Evolutionary conservation across 139 green algal genomes (phyloP).

Genomic region (Pleodorina starrii): DNA sequence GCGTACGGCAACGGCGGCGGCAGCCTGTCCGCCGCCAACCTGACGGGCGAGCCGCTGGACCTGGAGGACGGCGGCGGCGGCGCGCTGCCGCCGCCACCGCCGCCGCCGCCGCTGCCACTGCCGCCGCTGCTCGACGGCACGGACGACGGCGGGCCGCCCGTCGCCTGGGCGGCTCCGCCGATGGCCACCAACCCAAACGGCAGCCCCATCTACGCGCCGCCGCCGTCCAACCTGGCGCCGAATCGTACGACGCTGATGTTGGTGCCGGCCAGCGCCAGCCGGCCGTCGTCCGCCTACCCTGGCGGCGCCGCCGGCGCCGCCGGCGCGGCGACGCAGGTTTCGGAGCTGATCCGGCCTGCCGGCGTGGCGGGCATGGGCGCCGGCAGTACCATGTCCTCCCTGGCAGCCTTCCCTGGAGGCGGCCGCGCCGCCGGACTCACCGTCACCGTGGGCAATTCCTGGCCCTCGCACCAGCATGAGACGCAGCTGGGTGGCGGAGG

Average conservation of each 20-base stretch:
- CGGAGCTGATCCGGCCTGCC: background rate
- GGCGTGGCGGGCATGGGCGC: conserved; percentile 22
- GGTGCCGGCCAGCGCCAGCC: background rate
- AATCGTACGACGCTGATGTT: background rate
- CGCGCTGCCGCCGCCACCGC: background rate
- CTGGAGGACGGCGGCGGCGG: background rate
- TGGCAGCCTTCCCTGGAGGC: conserved; percentile 52
- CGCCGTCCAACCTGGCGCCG: conserved; percentile 13
- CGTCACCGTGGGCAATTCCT: conserved; percentile 53
- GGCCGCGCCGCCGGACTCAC: background rate
- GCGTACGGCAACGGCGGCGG: conserved; percentile 57
- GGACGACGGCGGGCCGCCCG: background rate
- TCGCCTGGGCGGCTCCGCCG: background rate
- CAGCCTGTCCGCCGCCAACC: conserved; percentile 35
- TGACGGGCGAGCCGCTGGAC: conserved; percentile 41
- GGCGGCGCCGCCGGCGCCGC: background rate
- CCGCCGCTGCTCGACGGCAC: background rate
- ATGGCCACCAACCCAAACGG: background rate
- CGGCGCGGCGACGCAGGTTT: background rate
- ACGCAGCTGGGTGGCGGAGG: background rate
- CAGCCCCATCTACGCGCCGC: conserved; percentile 36
- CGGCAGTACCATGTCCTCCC: conserved; percentile 27
- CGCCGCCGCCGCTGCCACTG: background rate
- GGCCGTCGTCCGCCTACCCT: conserved; percentile 2
- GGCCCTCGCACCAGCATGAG: conserved; percentile 60